These are phyloP conservation scores for Cydonia oblonga DNA, from an alignment of 331 rosid species.

Conservation along the genomic window DNA sequence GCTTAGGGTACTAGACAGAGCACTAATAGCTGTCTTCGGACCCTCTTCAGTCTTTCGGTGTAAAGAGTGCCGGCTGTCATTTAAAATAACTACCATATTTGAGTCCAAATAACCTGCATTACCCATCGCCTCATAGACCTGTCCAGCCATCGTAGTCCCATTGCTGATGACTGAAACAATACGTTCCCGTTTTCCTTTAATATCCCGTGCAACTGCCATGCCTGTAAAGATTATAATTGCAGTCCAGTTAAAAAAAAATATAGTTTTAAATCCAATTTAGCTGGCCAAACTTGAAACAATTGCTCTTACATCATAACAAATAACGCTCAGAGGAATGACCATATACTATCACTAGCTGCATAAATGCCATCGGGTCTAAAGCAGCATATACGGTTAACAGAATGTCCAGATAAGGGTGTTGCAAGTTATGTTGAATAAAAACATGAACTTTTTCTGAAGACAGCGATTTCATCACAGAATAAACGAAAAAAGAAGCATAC, in stretches of 20 bases:
- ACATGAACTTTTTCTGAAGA: neutral
- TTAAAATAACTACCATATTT: constrained; percentile 76
- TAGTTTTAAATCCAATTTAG: neutral
- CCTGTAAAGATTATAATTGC: constrained; percentile 30
- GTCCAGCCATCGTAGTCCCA: constrained; percentile 80
- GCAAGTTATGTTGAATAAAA: neutral
- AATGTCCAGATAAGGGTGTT: neutral
- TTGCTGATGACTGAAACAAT: constrained; percentile 74
- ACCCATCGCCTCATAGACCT: constrained; percentile 84
- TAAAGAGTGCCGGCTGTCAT: constrained; percentile 78
- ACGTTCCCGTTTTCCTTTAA: constrained; percentile 74
- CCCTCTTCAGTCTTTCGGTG: constrained; percentile 68
- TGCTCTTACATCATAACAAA: neutral
- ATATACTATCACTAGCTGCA: neutral
- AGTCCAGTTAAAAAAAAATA: too few relatives aligned
- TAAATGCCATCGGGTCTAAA: neutral
- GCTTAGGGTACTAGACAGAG: constrained; percentile 75
- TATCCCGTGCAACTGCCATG: constrained; percentile 89
- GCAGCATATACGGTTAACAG: neutral
- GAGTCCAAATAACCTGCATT: constrained; percentile 88
- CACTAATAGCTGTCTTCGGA: constrained; percentile 57
- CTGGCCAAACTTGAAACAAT: neutral
- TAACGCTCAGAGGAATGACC: neutral
- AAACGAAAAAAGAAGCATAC: neutral
- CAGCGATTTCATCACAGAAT: neutral